Evolutionary conservation across 306 rosid species (phyloP).

Genomic region (Abrus pulchellus): DNA sequence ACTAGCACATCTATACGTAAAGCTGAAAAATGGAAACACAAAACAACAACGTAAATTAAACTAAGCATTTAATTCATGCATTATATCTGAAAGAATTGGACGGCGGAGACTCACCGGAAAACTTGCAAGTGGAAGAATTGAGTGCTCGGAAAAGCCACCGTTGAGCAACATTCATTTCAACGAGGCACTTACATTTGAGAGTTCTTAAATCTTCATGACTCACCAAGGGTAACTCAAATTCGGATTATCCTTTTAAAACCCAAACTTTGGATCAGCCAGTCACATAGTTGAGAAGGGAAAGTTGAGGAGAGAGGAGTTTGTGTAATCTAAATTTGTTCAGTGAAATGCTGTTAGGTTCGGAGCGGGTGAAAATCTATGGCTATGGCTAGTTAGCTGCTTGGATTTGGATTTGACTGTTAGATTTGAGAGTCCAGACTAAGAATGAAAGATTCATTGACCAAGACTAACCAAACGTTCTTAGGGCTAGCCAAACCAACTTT

Average conservation of each 20-base stretch:
- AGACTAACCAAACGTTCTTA: slow-evolving; percentile 40
- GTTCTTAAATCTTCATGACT: background rate
- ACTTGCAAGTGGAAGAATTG: background rate
- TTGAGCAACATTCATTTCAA: background rate
- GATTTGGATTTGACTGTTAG: slow-evolving; percentile 47
- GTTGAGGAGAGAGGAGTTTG: background rate
- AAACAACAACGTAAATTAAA: background rate
- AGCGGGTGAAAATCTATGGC: slow-evolving; percentile 20
- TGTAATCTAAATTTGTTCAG: background rate
- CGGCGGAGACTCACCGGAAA: slow-evolving; percentile 28
- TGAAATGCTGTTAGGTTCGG: slow-evolving; percentile 14
- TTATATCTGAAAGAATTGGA: background rate
- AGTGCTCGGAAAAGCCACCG: background rate
- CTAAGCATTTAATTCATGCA: background rate
- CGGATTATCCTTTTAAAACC: background rate
- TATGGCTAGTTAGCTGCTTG: slow-evolving; percentile 28
- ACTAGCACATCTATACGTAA: background rate
- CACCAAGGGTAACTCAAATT: background rate
- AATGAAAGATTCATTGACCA: slow-evolving; percentile 38
- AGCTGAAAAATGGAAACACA: background rate
- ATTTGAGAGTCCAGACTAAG: slow-evolving; percentile 33
- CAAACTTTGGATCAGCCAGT: background rate
- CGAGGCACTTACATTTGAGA: slow-evolving; percentile 5
- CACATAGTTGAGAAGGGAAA: background rate
- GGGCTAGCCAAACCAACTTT: slow-evolving; percentile 28